Percentiles rank a stretch among this genome's conserved stretches.
Evolutionary conservation across 164 flowering plant species (phyloP).

Genomic region (Magnolia kwangsiensis): DNA sequence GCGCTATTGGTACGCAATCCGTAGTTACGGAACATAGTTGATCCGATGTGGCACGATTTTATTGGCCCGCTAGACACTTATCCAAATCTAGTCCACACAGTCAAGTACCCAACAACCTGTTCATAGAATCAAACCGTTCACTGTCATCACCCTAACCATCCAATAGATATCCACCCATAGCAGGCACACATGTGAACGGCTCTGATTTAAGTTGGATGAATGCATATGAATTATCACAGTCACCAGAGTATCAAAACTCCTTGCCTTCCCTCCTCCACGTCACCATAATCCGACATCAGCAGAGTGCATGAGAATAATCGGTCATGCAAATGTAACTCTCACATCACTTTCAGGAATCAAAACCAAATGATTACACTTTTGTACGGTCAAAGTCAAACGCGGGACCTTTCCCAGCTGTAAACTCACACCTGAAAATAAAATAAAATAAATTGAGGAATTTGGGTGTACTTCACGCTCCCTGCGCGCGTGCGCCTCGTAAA

Average conservation of each 20-base stretch:
- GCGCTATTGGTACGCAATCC: too few relatives aligned
- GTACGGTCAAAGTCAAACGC: conserved; percentile 7
- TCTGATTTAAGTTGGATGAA: too few relatives aligned
- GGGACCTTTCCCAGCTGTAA: not conserved
- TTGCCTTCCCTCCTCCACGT: not conserved
- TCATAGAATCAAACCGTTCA: too few relatives aligned
- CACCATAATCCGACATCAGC: not conserved
- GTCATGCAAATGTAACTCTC: not conserved
- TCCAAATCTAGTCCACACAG: too few relatives aligned
- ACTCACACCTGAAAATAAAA: not conserved
- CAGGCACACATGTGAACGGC: too few relatives aligned
- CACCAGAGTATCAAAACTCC: too few relatives aligned
- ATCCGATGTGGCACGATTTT: too few relatives aligned
- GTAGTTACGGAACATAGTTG: too few relatives aligned
- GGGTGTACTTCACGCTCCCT: not conserved
- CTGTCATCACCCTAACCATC: too few relatives aligned
- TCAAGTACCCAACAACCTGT: too few relatives aligned
- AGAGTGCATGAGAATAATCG: not conserved
- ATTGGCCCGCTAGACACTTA: too few relatives aligned
- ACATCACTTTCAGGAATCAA: not conserved
- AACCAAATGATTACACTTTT: not conserved
- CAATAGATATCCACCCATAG: too few relatives aligned
- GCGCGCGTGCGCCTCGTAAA: conserved; percentile 4
- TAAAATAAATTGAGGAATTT: not conserved
- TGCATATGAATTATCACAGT: not conserved